Conservation (phyloP, 371 early-diverging fungal species). For the Phascolomyces articulosus region DNA sequence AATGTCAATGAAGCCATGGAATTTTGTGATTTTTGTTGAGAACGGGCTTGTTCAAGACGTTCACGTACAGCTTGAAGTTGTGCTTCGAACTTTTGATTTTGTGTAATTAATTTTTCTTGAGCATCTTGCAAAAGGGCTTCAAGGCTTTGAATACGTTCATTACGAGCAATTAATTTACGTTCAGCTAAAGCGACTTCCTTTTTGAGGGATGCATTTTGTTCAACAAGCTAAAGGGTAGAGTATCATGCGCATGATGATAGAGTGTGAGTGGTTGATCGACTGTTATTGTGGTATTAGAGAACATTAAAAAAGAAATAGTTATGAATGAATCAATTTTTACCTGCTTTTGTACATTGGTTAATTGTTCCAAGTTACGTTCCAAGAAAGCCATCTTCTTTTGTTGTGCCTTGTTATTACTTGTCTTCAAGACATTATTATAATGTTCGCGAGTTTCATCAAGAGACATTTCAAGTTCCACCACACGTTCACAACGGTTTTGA, state of each 20-base stretch:
- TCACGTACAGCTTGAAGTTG: slow-evolving; percentile 62
- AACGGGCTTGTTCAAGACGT: slow-evolving; percentile 72
- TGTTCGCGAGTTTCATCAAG: slow-evolving; percentile 93
- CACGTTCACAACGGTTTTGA: slow-evolving; percentile 94
- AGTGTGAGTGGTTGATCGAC: too few species aligned
- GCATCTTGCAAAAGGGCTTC: slow-evolving; percentile 86
- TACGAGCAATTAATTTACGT: slow-evolving; percentile 87
- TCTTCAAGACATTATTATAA: slow-evolving; percentile 81
- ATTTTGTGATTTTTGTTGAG: slow-evolving; percentile 49
- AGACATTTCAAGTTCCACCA: slow-evolving; percentile 92
- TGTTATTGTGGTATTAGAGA: too few species aligned
- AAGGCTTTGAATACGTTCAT: slow-evolving; percentile 91
- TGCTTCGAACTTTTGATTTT: slow-evolving; percentile 77
- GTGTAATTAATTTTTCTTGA: slow-evolving; percentile 72
- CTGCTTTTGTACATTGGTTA: slow-evolving; percentile 92
- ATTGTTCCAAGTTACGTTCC: slow-evolving; percentile 94
- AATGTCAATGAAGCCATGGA: slow-evolving; percentile 71
- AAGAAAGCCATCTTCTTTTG: slow-evolving; percentile 95
- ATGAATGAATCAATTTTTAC: slow-evolving; percentile 21
- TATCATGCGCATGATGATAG: too few species aligned
- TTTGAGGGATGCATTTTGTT: slow-evolving; percentile 92
- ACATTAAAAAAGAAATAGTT: too few species aligned
- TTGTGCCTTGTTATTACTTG: slow-evolving; percentile 82
- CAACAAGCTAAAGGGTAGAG: slow-evolving; percentile 91
- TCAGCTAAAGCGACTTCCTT: slow-evolving; percentile 90